Percentiles rank a stretch among this genome's conserved stretches.
These are phyloP conservation scores for Pseudocercospora fijiensis DNA, from an alignment of 2,329 filamentous ascomycete species.

Conservation along the genomic window DNA sequence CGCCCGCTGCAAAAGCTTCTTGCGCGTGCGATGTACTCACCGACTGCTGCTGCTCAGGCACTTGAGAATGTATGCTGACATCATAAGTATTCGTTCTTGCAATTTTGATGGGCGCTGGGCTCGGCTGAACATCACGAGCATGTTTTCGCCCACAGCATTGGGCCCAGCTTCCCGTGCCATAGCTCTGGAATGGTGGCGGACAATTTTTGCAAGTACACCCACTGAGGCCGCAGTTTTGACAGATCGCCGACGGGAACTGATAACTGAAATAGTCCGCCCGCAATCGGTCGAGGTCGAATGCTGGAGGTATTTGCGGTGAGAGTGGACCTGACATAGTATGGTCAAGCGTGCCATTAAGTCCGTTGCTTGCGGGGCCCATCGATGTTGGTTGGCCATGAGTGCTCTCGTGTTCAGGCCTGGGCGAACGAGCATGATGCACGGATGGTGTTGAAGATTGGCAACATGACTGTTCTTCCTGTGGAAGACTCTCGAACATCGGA, in stretches of 20 bases:
- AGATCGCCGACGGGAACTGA: constrained; percentile 37
- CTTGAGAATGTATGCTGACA: constrained; percentile 13
- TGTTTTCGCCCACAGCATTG: constrained; percentile 38
- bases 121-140: constrained; percentile 30
- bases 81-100: constrained; percentile 19
- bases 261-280: constrained; percentile 33
- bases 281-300: constrained; percentile 33
- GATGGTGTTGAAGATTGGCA: constrained; percentile 29
- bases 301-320: constrained; percentile 14
- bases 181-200: constrained; percentile 37
- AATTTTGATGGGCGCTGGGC: constrained; percentile 22
- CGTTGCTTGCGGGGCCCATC: constrained; percentile 8
- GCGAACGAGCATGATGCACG: constrained; percentile 15
- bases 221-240: constrained; percentile 37
- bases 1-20: neutral
- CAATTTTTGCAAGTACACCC: constrained; percentile 38
- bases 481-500: constrained; percentile 19
- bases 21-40: neutral
- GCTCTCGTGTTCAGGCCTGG: constrained; percentile 8
- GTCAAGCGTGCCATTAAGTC: neutral
- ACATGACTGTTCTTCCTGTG: constrained; percentile 25
- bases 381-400: constrained; percentile 12
- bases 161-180: constrained; percentile 35
- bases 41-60: neutral
- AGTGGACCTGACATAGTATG: constrained; percentile 12